Evolutionary conservation across 78 protist genomes (phyloP).

Genomic region (Dictyostelium purpureum): DNA sequence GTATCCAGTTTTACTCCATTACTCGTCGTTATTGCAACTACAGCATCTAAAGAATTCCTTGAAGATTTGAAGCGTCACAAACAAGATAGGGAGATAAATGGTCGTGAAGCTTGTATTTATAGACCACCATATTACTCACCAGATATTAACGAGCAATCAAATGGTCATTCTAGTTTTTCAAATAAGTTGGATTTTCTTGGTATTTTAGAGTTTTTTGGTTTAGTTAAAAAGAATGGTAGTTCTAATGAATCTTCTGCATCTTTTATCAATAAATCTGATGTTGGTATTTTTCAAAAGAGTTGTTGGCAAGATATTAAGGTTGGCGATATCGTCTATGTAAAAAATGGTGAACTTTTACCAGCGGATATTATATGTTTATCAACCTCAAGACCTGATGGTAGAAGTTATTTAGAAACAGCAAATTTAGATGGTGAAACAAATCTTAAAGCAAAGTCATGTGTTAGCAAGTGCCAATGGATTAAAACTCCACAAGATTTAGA

Average conservation of each 20-base stretch:
- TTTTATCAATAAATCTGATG: too few species aligned
- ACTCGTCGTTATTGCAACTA: slow-evolving; percentile 80
- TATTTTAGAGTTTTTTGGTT: too few species aligned
- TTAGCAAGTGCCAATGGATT: slow-evolving; percentile 43
- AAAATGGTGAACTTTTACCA: slow-evolving; percentile 52
- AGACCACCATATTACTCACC: slow-evolving; percentile 31
- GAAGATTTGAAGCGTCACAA: slow-evolving; percentile 89
- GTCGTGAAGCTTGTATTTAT: not conserved
- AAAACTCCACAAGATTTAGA: slow-evolving; percentile 47
- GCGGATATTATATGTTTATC: slow-evolving; percentile 68
- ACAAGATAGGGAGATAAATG: slow-evolving; percentile 71
- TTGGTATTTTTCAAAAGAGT: slow-evolving; percentile 1
- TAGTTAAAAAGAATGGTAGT: too few species aligned
- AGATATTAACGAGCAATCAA: not conserved
- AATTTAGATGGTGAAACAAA: slow-evolving; percentile 93
- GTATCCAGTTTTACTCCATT: slow-evolving; percentile 88
- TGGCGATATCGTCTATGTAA: slow-evolving; percentile 84
- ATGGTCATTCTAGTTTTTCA: not conserved
- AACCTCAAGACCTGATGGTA: slow-evolving; percentile 54
- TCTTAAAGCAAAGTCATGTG: slow-evolving; percentile 29
- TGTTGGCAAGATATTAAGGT: slow-evolving; percentile 76
- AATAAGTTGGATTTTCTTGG: too few species aligned
- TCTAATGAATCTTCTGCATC: too few species aligned
- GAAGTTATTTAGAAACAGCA: slow-evolving; percentile 89
- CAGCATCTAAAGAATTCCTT: slow-evolving; percentile 83